Percentiles rank a stretch among this genome's conserved stretches.
Evolutionary conservation across 2,329 filamentous ascomycete genomes (phyloP).

Genomic region (Cercospora zeae-maydis): DNA sequence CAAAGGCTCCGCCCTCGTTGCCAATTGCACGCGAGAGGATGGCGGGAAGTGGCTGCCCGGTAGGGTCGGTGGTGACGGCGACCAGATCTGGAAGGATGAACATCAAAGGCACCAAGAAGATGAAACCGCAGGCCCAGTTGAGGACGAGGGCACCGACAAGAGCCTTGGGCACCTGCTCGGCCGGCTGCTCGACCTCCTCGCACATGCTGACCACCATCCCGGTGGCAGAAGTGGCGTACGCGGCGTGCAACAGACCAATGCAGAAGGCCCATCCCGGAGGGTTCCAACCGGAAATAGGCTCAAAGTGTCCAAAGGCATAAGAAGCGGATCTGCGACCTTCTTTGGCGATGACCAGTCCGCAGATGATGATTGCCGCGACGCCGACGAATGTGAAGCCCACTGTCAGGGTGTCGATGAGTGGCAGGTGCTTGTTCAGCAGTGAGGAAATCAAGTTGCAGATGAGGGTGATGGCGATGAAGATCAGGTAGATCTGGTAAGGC

Average conservation of each 20-base stretch:
- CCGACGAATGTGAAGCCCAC: constrained; percentile 73
- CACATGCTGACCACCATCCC: constrained; percentile 80
- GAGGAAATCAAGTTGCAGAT: constrained; percentile 51
- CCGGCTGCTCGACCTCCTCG: constrained; percentile 65
- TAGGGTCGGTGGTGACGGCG: constrained; percentile 49
- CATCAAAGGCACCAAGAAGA: constrained; percentile 66
- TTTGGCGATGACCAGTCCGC: constrained; percentile 63
- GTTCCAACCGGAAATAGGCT: constrained; percentile 65
- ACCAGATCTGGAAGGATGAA: constrained; percentile 65
- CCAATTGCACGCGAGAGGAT: constrained; percentile 64
- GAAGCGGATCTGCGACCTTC: constrained; percentile 60
- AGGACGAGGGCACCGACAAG: constrained; percentile 63
- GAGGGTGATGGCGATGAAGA: constrained; percentile 50
- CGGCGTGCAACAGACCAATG: constrained; percentile 68
- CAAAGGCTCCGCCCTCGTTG: constrained; percentile 54
- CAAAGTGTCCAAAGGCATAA: constrained; percentile 67
- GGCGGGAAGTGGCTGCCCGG: constrained; percentile 60
- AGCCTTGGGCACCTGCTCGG: constrained; percentile 67
- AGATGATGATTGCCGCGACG: constrained; percentile 62
- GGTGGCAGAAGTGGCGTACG: constrained; percentile 70
- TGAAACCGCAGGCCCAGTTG: constrained; percentile 63
- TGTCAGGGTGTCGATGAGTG: constrained; percentile 65
- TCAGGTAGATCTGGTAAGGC: constrained; percentile 47
- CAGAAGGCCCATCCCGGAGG: constrained; percentile 68
- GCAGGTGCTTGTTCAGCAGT: constrained; percentile 53